Conservation (phyloP, 169 alveolate species). For the Cryptosporidium bovis region DNA sequence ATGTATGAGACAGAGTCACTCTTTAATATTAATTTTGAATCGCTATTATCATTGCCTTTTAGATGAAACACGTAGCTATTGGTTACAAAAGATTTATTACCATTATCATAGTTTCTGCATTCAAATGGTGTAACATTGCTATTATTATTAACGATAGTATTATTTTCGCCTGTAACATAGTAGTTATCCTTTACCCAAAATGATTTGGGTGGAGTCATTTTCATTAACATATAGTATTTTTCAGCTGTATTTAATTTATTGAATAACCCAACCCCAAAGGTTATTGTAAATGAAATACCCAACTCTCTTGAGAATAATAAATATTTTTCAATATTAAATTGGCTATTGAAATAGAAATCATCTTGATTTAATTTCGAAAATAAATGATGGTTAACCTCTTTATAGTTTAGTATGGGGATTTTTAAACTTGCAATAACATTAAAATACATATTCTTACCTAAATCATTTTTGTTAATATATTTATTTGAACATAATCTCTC, state of each 20-base stretch:
- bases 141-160: not conserved
- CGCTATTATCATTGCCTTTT: conserved; percentile 4
- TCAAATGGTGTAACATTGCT: too few relatives aligned
- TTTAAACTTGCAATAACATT: conserved; percentile 38
- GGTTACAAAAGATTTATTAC: not conserved
- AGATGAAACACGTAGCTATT: not conserved
- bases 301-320: conserved; percentile 47
- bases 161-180: not conserved
- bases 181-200: conserved; percentile 52
- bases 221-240: conserved; percentile 35
- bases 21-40: not conserved
- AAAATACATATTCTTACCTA: conserved; percentile 15
- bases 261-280: conserved; percentile 58
- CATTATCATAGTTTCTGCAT: conserved; percentile 34
- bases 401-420: conserved; percentile 37
- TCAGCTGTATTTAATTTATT: not conserved
- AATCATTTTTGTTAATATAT: conserved; percentile 3
- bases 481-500: conserved; percentile 28
- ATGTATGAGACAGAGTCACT: conserved; percentile 1
- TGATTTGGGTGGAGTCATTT: conserved; percentile 40
- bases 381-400: not conserved
- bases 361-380: not conserved
- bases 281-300: conserved; percentile 27
- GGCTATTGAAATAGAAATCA: conserved; percentile 2
- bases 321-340: conserved; percentile 27